Evolutionary conservation across 257 asterid genomes (phyloP).

Genomic region (Nicotiana noctiflora): DNA sequence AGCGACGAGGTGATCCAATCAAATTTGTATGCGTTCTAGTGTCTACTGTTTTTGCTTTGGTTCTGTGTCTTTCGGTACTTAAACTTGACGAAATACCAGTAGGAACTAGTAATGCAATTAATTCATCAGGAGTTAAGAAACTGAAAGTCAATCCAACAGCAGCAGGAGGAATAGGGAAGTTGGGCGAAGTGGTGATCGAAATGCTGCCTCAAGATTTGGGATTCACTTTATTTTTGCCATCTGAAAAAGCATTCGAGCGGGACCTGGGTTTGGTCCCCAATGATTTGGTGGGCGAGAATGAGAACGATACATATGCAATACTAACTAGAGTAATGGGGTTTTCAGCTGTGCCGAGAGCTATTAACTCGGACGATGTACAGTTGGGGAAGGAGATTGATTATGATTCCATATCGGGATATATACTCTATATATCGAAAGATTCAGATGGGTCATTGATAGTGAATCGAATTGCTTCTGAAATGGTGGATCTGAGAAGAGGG

Average conservation of each 20-base stretch:
- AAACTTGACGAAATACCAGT: constrained; percentile 28
- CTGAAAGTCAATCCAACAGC: neutral
- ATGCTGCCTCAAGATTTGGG: constrained; percentile 74
- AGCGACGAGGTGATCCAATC: constrained; percentile 21
- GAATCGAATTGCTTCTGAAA: constrained; percentile 44
- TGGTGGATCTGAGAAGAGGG: constrained; percentile 20
- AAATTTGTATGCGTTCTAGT: constrained; percentile 33
- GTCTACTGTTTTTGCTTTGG: constrained; percentile 31
- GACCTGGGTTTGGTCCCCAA: constrained; percentile 38
- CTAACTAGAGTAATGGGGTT: constrained; percentile 66
- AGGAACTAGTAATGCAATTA: neutral
- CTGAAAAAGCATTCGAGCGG: constrained; percentile 52
- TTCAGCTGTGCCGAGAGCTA: constrained; percentile 60
- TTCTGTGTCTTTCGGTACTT: constrained; percentile 36
- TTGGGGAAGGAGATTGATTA: constrained; percentile 32
- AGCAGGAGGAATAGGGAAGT: constrained; percentile 32
- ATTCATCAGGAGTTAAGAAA: constrained; percentile 6
- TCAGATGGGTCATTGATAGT: constrained; percentile 41
- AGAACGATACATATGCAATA: constrained; percentile 38
- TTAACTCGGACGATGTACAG: constrained; percentile 33
- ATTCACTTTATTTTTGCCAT: constrained; percentile 70
- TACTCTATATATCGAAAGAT: constrained; percentile 38
- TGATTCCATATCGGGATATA: constrained; percentile 61
- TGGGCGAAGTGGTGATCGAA: constrained; percentile 42
- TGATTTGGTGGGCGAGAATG: constrained; percentile 28